A percentile compares a stretch with the other conserved stretches of the same genome.
Evolutionary conservation across 257 asterid genomes (phyloP).

Genomic region (Capsicum pubescens): DNA sequence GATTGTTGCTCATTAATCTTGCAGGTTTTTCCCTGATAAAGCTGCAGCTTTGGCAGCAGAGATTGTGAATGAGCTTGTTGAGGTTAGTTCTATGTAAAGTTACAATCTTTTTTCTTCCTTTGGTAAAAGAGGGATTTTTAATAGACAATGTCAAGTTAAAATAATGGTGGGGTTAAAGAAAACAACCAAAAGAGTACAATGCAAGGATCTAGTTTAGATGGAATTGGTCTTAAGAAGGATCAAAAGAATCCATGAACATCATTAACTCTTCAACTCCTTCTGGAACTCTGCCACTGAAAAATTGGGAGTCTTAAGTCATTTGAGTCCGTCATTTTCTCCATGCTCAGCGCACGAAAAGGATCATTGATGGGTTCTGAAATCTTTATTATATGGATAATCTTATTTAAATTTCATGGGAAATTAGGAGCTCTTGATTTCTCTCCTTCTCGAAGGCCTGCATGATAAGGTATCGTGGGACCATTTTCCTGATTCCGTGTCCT

Average conservation of each 20-base stretch:
- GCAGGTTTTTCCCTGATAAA: conserved; percentile 80
- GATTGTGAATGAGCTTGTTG: conserved; percentile 63
- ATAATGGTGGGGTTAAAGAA: not conserved
- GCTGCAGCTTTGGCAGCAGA: conserved; percentile 68
- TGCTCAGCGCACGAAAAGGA: not conserved
- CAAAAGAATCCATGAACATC: not conserved
- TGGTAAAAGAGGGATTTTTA: not conserved
- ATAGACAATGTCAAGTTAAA: not conserved
- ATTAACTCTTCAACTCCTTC: not conserved
- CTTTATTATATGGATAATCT: conserved; percentile 4
- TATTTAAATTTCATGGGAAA: not conserved
- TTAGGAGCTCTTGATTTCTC: not conserved
- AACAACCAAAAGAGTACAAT: not conserved
- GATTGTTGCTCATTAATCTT: conserved; percentile 13
- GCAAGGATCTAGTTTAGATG: not conserved
- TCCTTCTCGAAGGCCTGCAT: not conserved
- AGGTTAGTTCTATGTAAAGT: conserved; percentile 48
- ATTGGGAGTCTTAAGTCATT: not conserved
- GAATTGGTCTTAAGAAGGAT: conserved; percentile 1
- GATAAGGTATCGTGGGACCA: not conserved
- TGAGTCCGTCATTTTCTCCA: not conserved
- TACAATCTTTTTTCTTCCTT: not conserved
- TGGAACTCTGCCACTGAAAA: not conserved
- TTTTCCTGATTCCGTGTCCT: not conserved
- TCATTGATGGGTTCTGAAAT: not conserved